Evolutionary conservation across 257 asterid genomes (phyloP), one percentile per base, ranked within the genome.

Genomic region (Solanum medicagineum): DNA sequence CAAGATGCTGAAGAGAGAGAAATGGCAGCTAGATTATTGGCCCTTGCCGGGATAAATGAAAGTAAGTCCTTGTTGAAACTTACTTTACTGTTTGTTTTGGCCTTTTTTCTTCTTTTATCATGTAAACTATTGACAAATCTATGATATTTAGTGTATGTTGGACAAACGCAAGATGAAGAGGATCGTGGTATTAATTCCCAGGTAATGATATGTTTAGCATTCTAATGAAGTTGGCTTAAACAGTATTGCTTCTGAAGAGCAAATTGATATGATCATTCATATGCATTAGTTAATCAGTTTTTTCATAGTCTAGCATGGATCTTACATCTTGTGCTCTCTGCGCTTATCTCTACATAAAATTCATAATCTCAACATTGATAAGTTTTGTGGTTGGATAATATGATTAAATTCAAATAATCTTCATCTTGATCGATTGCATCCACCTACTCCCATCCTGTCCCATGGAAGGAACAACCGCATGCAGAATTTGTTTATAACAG

Each of bases 1-100:
- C 99, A 96, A 88, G 98, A 92, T 88, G 97, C 95, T 12, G 98
- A 95, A 89, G 98, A 95, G 77, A 92, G 93, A 88, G 97, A 92
- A 73, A 90, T 96, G 98, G 97, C 98, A 5, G 92, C 98, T 80
- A 93, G 98, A 85, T 87, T 96, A 95, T 84, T 96, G 85, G 94
- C 98, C 79, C 88, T 96, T 70, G 92, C 98, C 45, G 97, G 98
- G 87, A 89, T 96, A 83, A 91, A 83, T 89, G 95, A 89, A 83
- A 89, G 98, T 93, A 84, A 83, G 93, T 69, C 44, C 49, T 75
- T 10, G 56, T 83, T 65, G 47, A 55, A 24, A 51, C 29, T 83
- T 83, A 32, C 12, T 49, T 83, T 29, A 66, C 54, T 10, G 51
- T 83, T 66, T 32, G 10, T 53, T 32, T 77, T 62, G 69, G 71